phyloP scores from a whole-genome alignment of 306 rosid genomes.

The Acacia acuminata region DNA sequence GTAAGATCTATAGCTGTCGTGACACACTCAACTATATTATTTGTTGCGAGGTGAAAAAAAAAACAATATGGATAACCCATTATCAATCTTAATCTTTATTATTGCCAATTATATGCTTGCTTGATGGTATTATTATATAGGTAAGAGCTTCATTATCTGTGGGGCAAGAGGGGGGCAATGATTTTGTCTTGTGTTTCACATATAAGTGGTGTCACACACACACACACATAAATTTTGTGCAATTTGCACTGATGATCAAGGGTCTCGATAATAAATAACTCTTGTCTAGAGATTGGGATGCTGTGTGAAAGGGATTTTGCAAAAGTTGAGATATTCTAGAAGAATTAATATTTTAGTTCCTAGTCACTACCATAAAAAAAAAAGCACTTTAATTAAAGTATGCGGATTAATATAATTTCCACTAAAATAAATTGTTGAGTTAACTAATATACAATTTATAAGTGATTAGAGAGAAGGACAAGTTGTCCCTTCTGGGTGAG shows the following conservation, averaged over 20 bases:
- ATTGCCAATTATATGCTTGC: not conserved
- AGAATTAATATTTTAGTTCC: not conserved
- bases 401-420: not conserved
- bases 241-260: not conserved
- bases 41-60: not conserved
- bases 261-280: not conserved
- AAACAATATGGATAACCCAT: not conserved
- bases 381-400: not conserved
- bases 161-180: not conserved
- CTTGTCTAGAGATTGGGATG: not conserved
- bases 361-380: not conserved
- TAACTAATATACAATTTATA: too few relatives aligned
- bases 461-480: not conserved
- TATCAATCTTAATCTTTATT: not conserved
- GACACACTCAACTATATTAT: not conserved
- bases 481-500: too few relatives aligned
- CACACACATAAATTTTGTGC: not conserved
- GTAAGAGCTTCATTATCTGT: not conserved
- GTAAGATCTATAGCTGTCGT: not conserved
- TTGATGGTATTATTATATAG: not conserved
- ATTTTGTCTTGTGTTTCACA: not conserved
- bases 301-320: not conserved
- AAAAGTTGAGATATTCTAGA: not conserved
- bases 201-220: not conserved
- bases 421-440: not conserved